These are phyloP conservation scores for Pythium sukuiense DNA, from an alignment of 352 stramenopile species.

Conservation along the genomic window DNA sequence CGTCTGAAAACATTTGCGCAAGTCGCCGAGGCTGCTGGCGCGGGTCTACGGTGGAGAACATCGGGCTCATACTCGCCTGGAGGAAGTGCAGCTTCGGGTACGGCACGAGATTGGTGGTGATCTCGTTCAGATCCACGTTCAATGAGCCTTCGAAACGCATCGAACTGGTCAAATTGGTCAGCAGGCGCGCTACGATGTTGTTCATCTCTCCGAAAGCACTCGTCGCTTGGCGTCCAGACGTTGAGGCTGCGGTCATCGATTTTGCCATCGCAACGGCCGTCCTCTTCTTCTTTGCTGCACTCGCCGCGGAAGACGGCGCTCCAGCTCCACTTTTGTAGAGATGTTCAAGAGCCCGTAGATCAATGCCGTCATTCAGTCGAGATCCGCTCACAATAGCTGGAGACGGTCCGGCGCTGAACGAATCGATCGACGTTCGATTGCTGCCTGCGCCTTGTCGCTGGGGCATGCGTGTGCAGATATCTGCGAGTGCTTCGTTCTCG, in stretches of 20 bases:
- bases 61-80: conserved; percentile 81
- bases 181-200: conserved; percentile 95
- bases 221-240: conserved; percentile 20
- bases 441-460: neutral
- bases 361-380: conserved; percentile 43
- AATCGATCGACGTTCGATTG: neutral
- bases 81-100: conserved; percentile 99
- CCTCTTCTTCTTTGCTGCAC: conserved; percentile 28
- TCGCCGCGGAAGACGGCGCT: conserved; percentile 14
- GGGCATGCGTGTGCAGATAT: conserved; percentile 39
- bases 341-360: conserved; percentile 48
- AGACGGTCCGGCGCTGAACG: neutral
- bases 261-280: conserved; percentile 4
- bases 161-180: conserved; percentile 98
- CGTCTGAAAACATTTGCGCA: conserved; percentile 67
- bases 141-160: conserved; percentile 98
- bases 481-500: conserved; percentile 88
- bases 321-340: conserved; percentile 46
- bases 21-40: conserved; percentile 56
- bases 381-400: conserved; percentile 35
- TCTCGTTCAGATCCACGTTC: conserved; percentile 99
- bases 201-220: conserved; percentile 98
- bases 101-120: conserved; percentile 99
- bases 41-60: conserved; percentile 45
- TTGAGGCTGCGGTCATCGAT: conserved; percentile 4